Percentiles rank a stretch among this genome's conserved stretches.
Conservation (phyloP, 1,284 basidiomycete species). For the Boletus hoseneyae region DNA sequence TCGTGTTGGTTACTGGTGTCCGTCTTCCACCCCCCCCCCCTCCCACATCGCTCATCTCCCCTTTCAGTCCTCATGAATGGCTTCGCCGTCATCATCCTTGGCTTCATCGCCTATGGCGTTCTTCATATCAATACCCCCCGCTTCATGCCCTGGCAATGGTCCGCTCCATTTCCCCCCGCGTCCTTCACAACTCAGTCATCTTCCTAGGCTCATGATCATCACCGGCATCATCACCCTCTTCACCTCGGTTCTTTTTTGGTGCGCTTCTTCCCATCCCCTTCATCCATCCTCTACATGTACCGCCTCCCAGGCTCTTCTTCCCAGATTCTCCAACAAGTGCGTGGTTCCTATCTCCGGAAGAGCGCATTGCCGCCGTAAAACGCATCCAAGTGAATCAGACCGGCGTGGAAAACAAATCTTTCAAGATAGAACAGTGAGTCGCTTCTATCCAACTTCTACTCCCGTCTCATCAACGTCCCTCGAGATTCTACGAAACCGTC, state of each 20-base stretch:
- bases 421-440: constrained; percentile 71
- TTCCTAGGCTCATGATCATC: constrained; percentile 53
- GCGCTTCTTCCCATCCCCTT: constrained; percentile 10
- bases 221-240: constrained; percentile 61
- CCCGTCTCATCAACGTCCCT: constrained; percentile 12
- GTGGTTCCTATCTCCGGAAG: constrained; percentile 65
- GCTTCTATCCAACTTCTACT: constrained; percentile 8
- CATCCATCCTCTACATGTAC: constrained; percentile 1
- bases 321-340: constrained; percentile 74
- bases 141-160: constrained; percentile 58
- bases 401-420: constrained; percentile 74
- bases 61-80: constrained; percentile 59
- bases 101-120: constrained; percentile 53
- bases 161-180: constrained; percentile 3
- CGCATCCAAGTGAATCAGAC: constrained; percentile 69
- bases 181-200: constrained; percentile 3
- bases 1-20: constrained; percentile 76
- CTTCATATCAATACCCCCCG: constrained; percentile 42
- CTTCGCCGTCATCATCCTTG: constrained; percentile 62
- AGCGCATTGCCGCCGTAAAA: constrained; percentile 61
- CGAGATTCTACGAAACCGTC: constrained; percentile 67
- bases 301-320: constrained; percentile 55
- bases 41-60: constrained; percentile 9
- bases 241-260: constrained; percentile 57
- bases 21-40: constrained; percentile 24